phyloP scores from a whole-genome alignment of 2,329 filamentous ascomycete genomes.

The Pseudogymnoascus sp. region DNA sequence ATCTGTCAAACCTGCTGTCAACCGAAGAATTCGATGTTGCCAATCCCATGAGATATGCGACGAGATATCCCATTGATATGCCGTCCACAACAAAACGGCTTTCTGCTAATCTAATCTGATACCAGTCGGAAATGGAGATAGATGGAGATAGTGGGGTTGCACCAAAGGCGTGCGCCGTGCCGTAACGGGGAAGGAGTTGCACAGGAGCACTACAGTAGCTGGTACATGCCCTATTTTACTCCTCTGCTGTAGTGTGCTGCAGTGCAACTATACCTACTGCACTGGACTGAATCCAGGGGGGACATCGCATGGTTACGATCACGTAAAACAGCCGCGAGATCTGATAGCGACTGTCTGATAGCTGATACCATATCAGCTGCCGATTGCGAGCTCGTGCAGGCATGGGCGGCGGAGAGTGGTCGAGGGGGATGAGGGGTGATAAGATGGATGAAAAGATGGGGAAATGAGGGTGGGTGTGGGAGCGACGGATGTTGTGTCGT shows the following conservation, averaged over 20 bases:
- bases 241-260: background rate
- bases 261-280: background rate
- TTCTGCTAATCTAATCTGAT: constrained; percentile 2
- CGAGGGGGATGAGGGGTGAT: background rate
- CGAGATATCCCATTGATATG: background rate
- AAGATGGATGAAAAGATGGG: background rate
- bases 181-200: background rate
- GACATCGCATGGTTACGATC: background rate
- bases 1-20: background rate
- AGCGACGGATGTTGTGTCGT: background rate
- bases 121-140: background rate
- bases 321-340: constrained; percentile 2
- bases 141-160: background rate
- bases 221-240: background rate
- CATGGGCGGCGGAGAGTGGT: background rate
- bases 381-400: background rate
- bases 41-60: background rate
- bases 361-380: background rate
- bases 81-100: background rate
- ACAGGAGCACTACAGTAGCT: background rate
- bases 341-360: background rate
- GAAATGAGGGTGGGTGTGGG: background rate
- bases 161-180: background rate
- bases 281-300: background rate
- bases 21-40: background rate